Evolutionary conservation across 1,139 yeast genomes (phyloP), one percentile per base, ranked within the genome.

Genomic region (Geotrichum fermentans): DNA sequence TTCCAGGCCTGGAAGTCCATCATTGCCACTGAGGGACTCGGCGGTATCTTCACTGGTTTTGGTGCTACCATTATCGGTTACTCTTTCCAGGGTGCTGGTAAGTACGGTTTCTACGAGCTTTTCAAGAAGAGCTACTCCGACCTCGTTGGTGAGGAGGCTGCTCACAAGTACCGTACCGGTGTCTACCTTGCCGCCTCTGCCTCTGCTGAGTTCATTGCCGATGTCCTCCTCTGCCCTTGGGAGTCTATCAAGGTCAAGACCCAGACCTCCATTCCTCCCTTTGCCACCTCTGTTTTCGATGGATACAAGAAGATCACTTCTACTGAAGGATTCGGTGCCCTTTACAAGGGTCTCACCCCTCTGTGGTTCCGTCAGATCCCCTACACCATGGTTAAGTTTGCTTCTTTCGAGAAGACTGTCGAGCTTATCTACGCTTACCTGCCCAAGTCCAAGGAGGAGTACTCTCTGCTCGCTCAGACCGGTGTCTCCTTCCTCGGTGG

Each of bases 371-470:
- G 94, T 70, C 95, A 85, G 63, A 82, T 85, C 55, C 95, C 94
- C n/a, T 85, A 85, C 68, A 85, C 94, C 7, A 83, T 84, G 90
- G 86, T 82, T 52, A 85, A 85, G 65, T 85, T 85, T 68, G 84
- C 94, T 4, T 74, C 86, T 28, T 85, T 85, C 67, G 95, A 85
- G 67, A 81, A 77, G 58, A 80, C 84, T 36, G 94, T 85, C n/a
- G 88, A 81, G 58, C 63, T 67, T 46, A 83, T 85, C 55, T 85
- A 85, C 64, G 59, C 65, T 18, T 73, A 71, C 55, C 61, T 77
- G 51, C 73, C 79, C 16, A 70, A 67, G 49, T 67, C 72, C 40
- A 77, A 77, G 61, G 60, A 64, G 14, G 73, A 76, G 44, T 75
- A 75, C 64, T 58, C 73, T 3, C 57, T 69, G 29, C 46, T 77